These are phyloP conservation scores for Pyricularia grisea DNA, from an alignment of 2,329 filamentous ascomycete genomes.

Conservation along the genomic window DNA sequence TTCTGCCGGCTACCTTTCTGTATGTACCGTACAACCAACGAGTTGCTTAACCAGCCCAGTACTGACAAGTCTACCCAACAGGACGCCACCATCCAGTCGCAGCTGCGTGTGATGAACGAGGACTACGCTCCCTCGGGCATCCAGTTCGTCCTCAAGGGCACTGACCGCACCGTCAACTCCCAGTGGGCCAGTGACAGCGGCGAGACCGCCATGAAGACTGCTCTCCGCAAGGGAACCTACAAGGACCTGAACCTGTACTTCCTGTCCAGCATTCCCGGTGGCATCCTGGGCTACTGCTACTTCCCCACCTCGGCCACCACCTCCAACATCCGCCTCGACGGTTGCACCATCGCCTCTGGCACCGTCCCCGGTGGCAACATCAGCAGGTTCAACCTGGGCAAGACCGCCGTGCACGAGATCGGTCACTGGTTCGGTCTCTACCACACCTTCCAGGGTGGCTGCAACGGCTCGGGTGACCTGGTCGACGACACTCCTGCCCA, in stretches of 20 bases:
- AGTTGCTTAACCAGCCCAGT: not conserved
- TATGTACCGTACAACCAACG: constrained; percentile 12
- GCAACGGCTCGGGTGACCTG: constrained; percentile 25
- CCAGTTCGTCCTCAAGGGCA: constrained; percentile 32
- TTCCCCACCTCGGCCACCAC: constrained; percentile 26
- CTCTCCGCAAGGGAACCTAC: constrained; percentile 32
- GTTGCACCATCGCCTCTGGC: constrained; percentile 18
- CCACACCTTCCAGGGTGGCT: constrained; percentile 33
- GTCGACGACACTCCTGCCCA: constrained; percentile 31
- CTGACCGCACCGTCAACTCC: constrained; percentile 29
- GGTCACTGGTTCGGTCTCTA: constrained; percentile 35
- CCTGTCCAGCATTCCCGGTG: constrained; percentile 21
- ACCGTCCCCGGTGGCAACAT: constrained; percentile 19
- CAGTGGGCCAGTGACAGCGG: constrained; percentile 30
- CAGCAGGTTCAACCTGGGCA: constrained; percentile 24
- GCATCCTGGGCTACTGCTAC: constrained; percentile 33
- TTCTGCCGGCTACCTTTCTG: constrained; percentile 25
- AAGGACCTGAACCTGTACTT: constrained; percentile 37
- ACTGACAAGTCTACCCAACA: not conserved
- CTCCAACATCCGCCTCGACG: constrained; percentile 18
- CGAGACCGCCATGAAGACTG: constrained; percentile 32
- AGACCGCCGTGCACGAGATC: constrained; percentile 28
- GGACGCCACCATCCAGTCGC: constrained; percentile 11
- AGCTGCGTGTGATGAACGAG: constrained; percentile 35
- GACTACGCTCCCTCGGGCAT: constrained; percentile 33